Base-by-base conservation (phyloP, 1,139 yeast species). In the Wickerhamomyces sp. region DNA sequence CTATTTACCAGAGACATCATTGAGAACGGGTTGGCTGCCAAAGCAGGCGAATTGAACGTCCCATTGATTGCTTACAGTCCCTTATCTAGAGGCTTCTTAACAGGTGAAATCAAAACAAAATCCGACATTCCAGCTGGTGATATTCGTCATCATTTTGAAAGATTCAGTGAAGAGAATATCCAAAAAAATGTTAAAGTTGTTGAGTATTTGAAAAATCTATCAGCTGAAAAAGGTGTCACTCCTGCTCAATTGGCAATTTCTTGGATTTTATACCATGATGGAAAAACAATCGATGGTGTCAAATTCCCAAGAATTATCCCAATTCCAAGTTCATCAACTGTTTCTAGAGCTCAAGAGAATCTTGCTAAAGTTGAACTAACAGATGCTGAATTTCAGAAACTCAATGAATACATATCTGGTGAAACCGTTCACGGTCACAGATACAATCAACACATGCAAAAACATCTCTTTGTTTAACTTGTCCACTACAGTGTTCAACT, bases 1-100 rank as follows among this genome's bases (percentile, higher is more conserved):
- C 58, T 88, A 52, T 76, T 82, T 64, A 66, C 81, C n/a, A 74
- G 76, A 41, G 86, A 83, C 37, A 74, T 82, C 33, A 59, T 79
- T 36, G 51, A 65, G 10, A 78, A 84, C 57, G 95, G 91, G 1
- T 73, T 84, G 23, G 75, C 82, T 50, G 73, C 71, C 14, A 64
- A 69, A 6, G 73, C 79, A 49, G 68, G 65, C n/a, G 82, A 81
- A 48, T 68, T 76, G 36, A 69, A 69, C n/a, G 74, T 88, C 46
- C 84, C 93, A 9, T 69, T 87, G 35, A 67, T 85, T 50, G 88
- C 91, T 29, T 88, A 89, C 65, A 84, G 95, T 29, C 96, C 96
- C 37, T 71, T 89, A 50, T 82, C 89, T n/a, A 73, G 86, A 58
- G 96, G 96, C 1, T 65, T 81, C 47, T 73, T 89, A 49, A 82